Base-by-base conservation (phyloP, 495 filamentous ascomycete genomes). In the Neurospora sp. region DNA sequence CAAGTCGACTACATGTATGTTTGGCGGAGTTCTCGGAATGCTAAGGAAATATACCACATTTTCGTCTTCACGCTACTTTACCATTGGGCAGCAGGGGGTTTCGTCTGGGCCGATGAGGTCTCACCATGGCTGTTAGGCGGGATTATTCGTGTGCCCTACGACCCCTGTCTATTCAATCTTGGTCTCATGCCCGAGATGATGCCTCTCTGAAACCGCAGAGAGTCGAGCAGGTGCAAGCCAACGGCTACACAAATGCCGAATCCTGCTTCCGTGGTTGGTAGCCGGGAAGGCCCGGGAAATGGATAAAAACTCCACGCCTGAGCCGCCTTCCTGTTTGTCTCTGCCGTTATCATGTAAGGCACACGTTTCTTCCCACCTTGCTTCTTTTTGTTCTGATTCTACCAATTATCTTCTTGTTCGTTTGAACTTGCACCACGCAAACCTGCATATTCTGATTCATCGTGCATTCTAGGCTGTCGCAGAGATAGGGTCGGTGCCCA, bases 21-120 rank as follows among this genome's bases (percentile, higher is more conserved):
- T 66, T 35, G 54, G 54, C 54, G 54, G 54, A 66, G 54, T 66
- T 66, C 27, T 66, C 7, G 54, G 54, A 66, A 66, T 66, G 54
- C 54, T 66, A 66, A 66, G 54, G 54, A 66, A 66, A 66, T 66
- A 66, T 66, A 66, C 54, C 54, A 66, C 54, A 66, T 66, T 66
- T 18, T 66, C 54, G 54, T 66, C 54, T 37, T 66, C 14, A 66
- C 23, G 54, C 7, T 66, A 66, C 27, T 9, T 35, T 35, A 35
- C 31, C 3, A 66, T 66, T 66, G 27, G 54, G 54, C 14, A 66
- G 23, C 54, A 62, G 54, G 54, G 54, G 27, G 27, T 6, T 18
- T 31, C 11, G 18, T 66, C 54, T 66, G 12, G 54, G 23, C 54
- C 54, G 54, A 35, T 35, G 54, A 66, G 27, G 54, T 66, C 54